phyloP scores from a whole-genome alignment of 2,329 filamentous ascomycete species.

The Cytospora chrysosperma region DNA sequence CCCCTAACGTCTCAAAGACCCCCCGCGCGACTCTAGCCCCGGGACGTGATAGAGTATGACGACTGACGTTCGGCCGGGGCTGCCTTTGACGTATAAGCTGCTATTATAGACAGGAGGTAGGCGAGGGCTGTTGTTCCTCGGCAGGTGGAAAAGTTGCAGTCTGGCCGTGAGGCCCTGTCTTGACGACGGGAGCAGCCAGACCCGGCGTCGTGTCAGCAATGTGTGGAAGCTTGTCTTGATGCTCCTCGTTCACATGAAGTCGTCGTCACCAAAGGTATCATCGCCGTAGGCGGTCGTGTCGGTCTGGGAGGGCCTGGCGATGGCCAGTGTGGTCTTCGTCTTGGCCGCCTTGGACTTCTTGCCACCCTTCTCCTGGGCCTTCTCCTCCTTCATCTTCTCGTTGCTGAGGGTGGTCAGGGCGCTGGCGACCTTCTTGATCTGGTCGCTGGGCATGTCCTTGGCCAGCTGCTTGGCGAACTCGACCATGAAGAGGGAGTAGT shows the following conservation, averaged over 20 bases:
- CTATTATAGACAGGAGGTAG: not conserved
- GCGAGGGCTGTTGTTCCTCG: not conserved
- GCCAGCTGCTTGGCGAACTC: slow-evolving; percentile 86
- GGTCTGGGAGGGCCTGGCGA: slow-evolving; percentile 52
- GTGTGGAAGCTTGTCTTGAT: not conserved
- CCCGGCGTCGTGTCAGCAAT: not conserved
- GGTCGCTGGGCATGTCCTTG: slow-evolving; percentile 84
- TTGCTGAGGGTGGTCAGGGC: slow-evolving; percentile 86
- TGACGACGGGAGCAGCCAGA: not conserved
- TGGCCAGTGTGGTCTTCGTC: slow-evolving; percentile 83
- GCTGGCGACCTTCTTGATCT: slow-evolving; percentile 95
- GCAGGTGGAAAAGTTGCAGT: not conserved
- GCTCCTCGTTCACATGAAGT: slow-evolving; percentile 23
- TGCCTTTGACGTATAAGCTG: not conserved
- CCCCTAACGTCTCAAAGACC: not conserved
- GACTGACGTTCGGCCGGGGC: not conserved
- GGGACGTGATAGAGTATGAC: not conserved
- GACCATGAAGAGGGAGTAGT: slow-evolving; percentile 86
- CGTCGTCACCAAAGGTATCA: slow-evolving; percentile 74
- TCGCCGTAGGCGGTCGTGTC: slow-evolving; percentile 77
- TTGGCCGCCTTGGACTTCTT: slow-evolving; percentile 98
- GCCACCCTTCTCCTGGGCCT: slow-evolving; percentile 84
- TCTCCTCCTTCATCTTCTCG: slow-evolving; percentile 99
- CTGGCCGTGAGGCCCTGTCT: not conserved
- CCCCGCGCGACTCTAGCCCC: not conserved